A percentile compares a stretch with the other conserved stretches of the same genome.
Evolutionary conservation across 208 protist genomes (phyloP).

Genomic region (Kentomonas sorsogonicus): DNA sequence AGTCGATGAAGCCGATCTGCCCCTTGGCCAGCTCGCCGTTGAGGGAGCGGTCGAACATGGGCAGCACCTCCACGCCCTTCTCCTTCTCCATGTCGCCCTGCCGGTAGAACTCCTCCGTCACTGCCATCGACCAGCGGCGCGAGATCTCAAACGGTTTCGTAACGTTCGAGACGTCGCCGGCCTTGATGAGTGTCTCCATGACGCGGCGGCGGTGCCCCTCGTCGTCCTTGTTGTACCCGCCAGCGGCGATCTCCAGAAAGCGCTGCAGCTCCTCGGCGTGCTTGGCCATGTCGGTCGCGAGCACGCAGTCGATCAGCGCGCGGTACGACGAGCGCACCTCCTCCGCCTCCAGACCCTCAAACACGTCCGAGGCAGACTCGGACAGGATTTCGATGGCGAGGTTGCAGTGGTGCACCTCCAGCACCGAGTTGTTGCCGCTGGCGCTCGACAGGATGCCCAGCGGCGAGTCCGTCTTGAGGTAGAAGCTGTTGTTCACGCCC

Average conservation of each 20-base stretch:
- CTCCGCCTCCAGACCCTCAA: constrained; percentile 39
- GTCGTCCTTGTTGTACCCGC: too few relatives aligned
- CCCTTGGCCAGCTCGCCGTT: constrained; percentile 83
- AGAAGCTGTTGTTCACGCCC: constrained; percentile 89
- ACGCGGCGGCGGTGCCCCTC: too few relatives aligned
- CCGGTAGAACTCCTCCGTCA: constrained; percentile 87
- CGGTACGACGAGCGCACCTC: constrained; percentile 49
- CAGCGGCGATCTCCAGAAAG: too few relatives aligned
- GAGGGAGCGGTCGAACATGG: constrained; percentile 82
- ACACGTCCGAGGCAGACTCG: constrained; percentile 61
- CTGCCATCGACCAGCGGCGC: constrained; percentile 70
- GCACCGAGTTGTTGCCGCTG: constrained; percentile 73
- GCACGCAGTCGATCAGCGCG: constrained; percentile 69
- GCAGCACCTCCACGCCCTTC: constrained; percentile 75
- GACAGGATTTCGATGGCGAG: constrained; percentile 80
- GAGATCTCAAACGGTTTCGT: constrained; percentile 82
- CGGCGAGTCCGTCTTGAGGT: constrained; percentile 84
- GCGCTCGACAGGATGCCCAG: constrained; percentile 76
- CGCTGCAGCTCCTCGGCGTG: too few relatives aligned
- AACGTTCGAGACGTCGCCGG: constrained; percentile 80
- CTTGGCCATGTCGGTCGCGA: constrained; percentile 84
- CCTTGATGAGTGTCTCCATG: constrained; percentile 79
- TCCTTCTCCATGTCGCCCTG: constrained; percentile 87
- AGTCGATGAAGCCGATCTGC: constrained; percentile 85
- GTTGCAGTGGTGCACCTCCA: constrained; percentile 87